These are phyloP conservation scores for Lumnitzera racemosa DNA, from an alignment of 345 rosid species.

Conservation along the genomic window DNA sequence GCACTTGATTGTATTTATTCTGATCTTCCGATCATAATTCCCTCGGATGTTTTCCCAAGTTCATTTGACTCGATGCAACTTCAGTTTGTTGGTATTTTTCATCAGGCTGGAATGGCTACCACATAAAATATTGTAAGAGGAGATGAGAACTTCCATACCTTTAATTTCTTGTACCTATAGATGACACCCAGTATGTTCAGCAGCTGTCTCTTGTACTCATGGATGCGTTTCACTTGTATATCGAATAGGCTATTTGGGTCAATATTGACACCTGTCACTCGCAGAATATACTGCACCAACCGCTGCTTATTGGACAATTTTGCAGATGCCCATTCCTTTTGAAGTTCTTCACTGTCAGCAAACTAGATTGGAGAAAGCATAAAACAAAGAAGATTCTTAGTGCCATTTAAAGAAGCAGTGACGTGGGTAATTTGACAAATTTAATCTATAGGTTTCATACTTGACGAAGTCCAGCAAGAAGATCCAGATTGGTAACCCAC, in stretches of 20 bases:
- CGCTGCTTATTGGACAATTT: constrained; percentile 85
- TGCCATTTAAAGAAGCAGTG: constrained; percentile 6
- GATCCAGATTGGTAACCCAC: constrained; percentile 87
- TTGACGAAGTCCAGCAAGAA: constrained; percentile 72
- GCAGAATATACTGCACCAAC: constrained; percentile 60
- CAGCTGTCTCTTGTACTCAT: constrained; percentile 94
- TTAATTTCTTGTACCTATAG: constrained; percentile 81
- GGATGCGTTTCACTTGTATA: constrained; percentile 97
- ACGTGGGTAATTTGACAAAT: not conserved
- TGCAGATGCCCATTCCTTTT: constrained; percentile 88
- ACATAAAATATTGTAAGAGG: too few species aligned
- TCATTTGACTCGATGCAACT: not conserved
- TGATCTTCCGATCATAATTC: too few species aligned
- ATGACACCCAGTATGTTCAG: constrained; percentile 84
- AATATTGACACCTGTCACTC: constrained; percentile 70
- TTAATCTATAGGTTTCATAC: constrained; percentile 28
- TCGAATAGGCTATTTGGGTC: constrained; percentile 84
- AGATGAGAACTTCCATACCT: constrained; percentile 40
- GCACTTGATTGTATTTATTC: too few species aligned
- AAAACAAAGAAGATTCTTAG: constrained; percentile 10
- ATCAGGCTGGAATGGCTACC: too few species aligned
- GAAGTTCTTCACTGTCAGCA: constrained; percentile 66
- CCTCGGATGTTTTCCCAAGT: too few species aligned
- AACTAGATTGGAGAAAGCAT: constrained; percentile 50
- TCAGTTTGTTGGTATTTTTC: too few species aligned